Evolutionary conservation across 441 rosid species (phyloP).

Genomic region (Adansonia rubrostipa): DNA sequence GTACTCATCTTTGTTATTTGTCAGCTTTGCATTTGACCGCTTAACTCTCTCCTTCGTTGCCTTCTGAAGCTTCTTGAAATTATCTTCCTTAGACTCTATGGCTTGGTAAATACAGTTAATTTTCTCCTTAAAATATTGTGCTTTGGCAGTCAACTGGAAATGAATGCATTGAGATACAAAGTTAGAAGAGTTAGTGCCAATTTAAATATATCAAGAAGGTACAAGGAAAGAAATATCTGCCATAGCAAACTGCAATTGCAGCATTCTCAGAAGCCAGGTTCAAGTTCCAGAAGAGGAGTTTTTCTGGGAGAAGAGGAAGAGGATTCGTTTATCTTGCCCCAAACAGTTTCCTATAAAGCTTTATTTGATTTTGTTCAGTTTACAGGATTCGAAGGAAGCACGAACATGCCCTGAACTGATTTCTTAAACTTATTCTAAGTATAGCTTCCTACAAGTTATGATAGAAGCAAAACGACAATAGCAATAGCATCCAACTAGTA

Average conservation of each 20-base stretch:
- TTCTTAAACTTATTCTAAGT: not conserved
- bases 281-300: not conserved
- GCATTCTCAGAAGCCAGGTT: not conserved
- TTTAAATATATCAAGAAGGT: not conserved
- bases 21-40: conserved; percentile 37
- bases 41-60: conserved; percentile 49
- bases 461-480: not conserved
- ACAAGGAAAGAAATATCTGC: not conserved
- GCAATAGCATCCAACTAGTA: conserved; percentile 12
- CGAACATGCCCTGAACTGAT: not conserved
- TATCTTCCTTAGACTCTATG: conserved; percentile 52
- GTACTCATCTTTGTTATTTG: conserved; percentile 34
- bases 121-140: conserved; percentile 64
- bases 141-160: conserved; percentile 61
- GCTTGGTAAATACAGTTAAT: conserved; percentile 45
- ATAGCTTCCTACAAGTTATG: not conserved
- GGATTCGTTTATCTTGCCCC: not conserved
- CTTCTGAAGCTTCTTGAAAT: conserved; percentile 62
- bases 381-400: not conserved
- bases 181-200: not conserved
- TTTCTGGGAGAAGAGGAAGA: not conserved
- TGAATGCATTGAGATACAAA: not conserved
- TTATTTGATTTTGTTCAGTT: not conserved
- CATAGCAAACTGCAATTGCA: not conserved
- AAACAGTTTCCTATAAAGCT: not conserved